Evolutionary conservation across 345 rosid genomes (phyloP), one percentile per base, ranked within the genome.

Genomic region (Populus ilicifolia): DNA sequence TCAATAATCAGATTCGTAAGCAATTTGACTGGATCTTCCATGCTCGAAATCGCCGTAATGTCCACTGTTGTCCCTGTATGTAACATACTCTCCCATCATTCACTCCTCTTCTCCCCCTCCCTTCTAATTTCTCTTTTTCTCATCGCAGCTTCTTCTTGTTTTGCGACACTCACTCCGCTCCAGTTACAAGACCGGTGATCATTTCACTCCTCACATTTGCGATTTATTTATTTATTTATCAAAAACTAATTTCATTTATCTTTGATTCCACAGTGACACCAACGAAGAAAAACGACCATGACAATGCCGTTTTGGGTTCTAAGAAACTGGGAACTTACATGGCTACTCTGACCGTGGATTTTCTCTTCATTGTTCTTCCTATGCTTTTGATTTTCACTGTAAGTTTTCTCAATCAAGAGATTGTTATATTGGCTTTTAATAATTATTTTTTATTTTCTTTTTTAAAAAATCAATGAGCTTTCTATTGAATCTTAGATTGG

Each of bases 21-120:
- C 91, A 90, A 93, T 83, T 84, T 94, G 73, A 83, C 64, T 8
- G 99, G 98, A 81, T 88, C 98, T 35, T 91, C 98, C 10, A 89
- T 90, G 87, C 83, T 84, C 6, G 91, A 91, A 84, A 86, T 89
- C 76, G 84, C 88, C 35, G 90, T 88, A 25, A 86, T 93, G 36
- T 79, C 89, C 66, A 85, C 92, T n/a, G 80, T 82, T 71, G 87
- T 84, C 36, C 91, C 97, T 27, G 99, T 93, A 80, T 65, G 86
- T 64, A 4, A 20, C 36, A 2, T 33, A 36, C 41, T 39, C 43
- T 30, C 12, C 41, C 43, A 17, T 44, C 27, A 5, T 1, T 14
- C 36, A 44, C 62, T 48, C 39, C 17, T 5, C 8, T 35, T 35
- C 52, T 13, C 10, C 7, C 13, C 46, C 1, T 72, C 20, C 16